Evolutionary conservation across 1,284 basidiomycete species (phyloP).

Genomic region (Ganoderma leucocontextum): DNA sequence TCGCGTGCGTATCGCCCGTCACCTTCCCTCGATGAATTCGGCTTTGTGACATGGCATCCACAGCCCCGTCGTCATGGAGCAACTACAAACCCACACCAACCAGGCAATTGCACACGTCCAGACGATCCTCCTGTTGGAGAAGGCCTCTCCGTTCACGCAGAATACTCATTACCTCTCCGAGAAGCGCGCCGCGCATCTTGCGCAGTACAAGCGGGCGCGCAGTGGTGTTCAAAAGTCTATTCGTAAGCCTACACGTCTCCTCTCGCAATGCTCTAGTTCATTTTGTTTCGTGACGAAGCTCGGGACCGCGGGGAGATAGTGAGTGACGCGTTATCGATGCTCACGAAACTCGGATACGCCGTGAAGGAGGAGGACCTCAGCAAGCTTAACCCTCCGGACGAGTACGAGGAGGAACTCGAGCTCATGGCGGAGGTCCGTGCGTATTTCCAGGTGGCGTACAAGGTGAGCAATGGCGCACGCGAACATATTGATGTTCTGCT

Average conservation of each 20-base stretch:
- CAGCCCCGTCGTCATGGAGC: constrained; percentile 20
- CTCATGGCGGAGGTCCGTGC: constrained; percentile 60
- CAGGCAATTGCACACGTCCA: constrained; percentile 29
- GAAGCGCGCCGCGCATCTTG: constrained; percentile 28
- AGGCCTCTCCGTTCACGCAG: constrained; percentile 42
- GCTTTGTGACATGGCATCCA: neutral
- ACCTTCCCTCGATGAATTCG: neutral
- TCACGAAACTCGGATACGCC: constrained; percentile 46
- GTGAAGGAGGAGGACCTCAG: constrained; percentile 48
- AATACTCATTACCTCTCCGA: constrained; percentile 44
- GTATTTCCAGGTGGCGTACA: constrained; percentile 59
- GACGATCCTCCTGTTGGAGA: constrained; percentile 39
- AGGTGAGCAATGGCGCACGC: constrained; percentile 41
- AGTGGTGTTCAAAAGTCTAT: constrained; percentile 18
- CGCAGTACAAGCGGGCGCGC: constrained; percentile 32
- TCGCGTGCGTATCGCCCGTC: constrained; percentile 35
- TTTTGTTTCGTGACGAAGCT: neutral
- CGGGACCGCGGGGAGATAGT: constrained; percentile 6
- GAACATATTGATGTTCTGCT: neutral
- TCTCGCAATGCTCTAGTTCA: neutral
- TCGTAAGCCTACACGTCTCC: constrained; percentile 13
- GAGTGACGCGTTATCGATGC: constrained; percentile 39
- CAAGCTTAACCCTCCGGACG: constrained; percentile 48
- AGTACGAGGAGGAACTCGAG: constrained; percentile 51
- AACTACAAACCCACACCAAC: constrained; percentile 20